These are phyloP conservation scores for Lasiosphaeris hirsuta DNA, from an alignment of 495 filamentous ascomycete species.

Conservation along the genomic window DNA sequence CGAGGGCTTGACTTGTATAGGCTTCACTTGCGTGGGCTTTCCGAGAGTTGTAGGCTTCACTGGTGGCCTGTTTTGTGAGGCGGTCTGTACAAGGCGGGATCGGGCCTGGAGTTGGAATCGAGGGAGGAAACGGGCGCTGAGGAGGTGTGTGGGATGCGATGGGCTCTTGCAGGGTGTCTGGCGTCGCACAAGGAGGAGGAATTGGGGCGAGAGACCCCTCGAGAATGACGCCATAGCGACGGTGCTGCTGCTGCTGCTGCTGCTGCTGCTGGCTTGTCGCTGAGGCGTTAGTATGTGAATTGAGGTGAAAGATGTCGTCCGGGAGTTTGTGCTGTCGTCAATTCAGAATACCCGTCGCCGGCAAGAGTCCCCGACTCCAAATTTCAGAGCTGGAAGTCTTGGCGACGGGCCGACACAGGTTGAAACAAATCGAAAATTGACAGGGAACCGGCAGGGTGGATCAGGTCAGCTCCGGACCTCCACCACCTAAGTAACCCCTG, in stretches of 20 bases:
- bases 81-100: slow-evolving; percentile 18
- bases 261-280: too few relatives aligned
- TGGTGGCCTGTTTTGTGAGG: background rate
- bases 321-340: too few relatives aligned
- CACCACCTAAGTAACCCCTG: background rate
- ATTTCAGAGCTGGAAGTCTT: background rate
- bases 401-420: background rate
- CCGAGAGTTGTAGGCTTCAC: background rate
- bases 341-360: background rate
- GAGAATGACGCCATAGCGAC: slow-evolving; percentile 9
- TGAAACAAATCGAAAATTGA: background rate
- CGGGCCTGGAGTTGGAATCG: slow-evolving; percentile 7
- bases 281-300: too few relatives aligned
- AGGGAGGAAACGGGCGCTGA: background rate
- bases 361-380: slow-evolving; percentile 3
- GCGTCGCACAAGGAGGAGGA: slow-evolving; percentile 9
- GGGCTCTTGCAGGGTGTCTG: slow-evolving; percentile 4
- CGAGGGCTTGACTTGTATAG: background rate
- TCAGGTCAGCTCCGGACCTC: too few relatives aligned
- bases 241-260: too few relatives aligned
- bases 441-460: slow-evolving; percentile 1
- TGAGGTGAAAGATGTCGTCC: too few relatives aligned
- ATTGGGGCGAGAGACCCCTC: slow-evolving; percentile 1
- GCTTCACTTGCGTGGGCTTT: too few relatives aligned
- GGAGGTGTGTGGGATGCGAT: slow-evolving; percentile 1